phyloP scores from a whole-genome alignment of 176 grass and related monocot genomes.

The Hordeum marinum region DNA sequence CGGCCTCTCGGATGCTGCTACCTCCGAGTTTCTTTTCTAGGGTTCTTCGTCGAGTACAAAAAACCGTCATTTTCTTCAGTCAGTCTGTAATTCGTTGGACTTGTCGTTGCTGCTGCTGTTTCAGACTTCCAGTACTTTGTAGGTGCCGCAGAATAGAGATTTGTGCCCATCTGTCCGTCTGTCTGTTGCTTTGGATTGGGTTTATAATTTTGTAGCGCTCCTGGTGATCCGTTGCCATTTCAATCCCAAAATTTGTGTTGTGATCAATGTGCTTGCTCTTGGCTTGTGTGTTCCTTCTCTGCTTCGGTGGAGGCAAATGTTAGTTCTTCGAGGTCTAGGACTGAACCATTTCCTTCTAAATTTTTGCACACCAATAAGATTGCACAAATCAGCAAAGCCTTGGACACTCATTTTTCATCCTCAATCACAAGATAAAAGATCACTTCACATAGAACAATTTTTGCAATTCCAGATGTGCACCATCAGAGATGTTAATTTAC shows the following conservation, averaged over 20 bases:
- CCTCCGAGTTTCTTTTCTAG: constrained; percentile 16
- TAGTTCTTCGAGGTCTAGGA: neutral
- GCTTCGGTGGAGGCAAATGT: neutral
- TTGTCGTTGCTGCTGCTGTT: neutral
- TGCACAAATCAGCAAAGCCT: neutral
- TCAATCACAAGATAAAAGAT: neutral
- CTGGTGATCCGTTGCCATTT: constrained; percentile 10
- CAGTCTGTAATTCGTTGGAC: constrained; percentile 28
- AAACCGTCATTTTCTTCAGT: constrained; percentile 16
- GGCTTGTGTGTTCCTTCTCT: neutral
- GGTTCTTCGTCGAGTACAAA: constrained; percentile 40
- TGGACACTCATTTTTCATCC: too few relatives aligned
- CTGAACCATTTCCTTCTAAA: neutral
- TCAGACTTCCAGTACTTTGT: constrained; percentile 21
- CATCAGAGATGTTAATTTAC: neutral
- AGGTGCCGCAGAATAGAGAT: constrained; percentile 32
- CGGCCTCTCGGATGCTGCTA: constrained; percentile 39
- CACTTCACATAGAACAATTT: neutral
- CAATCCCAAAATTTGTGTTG: constrained; percentile 20
- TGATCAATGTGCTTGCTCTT: neutral
- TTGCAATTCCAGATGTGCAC: neutral
- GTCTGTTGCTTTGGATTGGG: neutral
- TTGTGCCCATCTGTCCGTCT: neutral
- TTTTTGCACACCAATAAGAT: neutral
- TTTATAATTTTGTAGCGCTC: constrained; percentile 16